Conservation (phyloP, 1,284 basidiomycete species). For the Cryptococcus sp. region DNA sequence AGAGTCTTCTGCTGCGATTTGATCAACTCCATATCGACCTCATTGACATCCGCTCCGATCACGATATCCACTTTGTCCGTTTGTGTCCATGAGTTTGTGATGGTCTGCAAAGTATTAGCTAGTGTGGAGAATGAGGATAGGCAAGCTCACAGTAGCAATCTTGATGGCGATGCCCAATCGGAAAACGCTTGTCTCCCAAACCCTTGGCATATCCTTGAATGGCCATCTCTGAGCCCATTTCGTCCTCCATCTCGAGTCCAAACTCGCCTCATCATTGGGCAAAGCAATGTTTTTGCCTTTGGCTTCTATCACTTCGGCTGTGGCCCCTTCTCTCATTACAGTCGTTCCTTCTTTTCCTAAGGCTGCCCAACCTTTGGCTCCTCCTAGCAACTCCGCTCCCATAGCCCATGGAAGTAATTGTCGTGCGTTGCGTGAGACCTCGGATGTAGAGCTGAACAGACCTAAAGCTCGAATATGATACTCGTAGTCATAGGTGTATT, state of each 20-base stretch:
- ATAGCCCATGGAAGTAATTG: constrained; percentile 33
- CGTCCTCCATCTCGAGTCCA: constrained; percentile 23
- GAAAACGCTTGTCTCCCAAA: constrained; percentile 25
- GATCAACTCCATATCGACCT: constrained; percentile 23
- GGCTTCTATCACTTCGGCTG: constrained; percentile 16
- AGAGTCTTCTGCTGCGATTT: constrained; percentile 23
- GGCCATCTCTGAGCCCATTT: constrained; percentile 25
- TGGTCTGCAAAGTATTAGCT: constrained; percentile 11
- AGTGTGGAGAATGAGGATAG: no score
- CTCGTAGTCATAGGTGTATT: constrained; percentile 9
- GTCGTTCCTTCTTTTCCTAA: constrained; percentile 23
- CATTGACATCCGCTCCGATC: constrained; percentile 14
- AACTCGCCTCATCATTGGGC: constrained; percentile 5
- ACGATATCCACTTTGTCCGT: constrained; percentile 36
- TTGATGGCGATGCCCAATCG: constrained; percentile 29
- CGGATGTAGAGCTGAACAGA: constrained; percentile 21
- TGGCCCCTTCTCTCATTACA: constrained; percentile 20
- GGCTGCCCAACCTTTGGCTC: constrained; percentile 21
- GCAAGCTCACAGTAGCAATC: constrained; percentile 25
- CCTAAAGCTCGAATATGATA: constrained; percentile 37
- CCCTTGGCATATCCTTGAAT: constrained; percentile 25
- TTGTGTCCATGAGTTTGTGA: constrained; percentile 31
- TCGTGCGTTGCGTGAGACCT: constrained; percentile 14
- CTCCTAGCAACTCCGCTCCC: constrained; percentile 28
- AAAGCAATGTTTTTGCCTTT: constrained; percentile 1